Percentiles rank a stretch among this genome's conserved stretches.
These are phyloP conservation scores for Gilbertella persicaria DNA, from an alignment of 371 early-diverging fungal species.

Conservation along the genomic window DNA sequence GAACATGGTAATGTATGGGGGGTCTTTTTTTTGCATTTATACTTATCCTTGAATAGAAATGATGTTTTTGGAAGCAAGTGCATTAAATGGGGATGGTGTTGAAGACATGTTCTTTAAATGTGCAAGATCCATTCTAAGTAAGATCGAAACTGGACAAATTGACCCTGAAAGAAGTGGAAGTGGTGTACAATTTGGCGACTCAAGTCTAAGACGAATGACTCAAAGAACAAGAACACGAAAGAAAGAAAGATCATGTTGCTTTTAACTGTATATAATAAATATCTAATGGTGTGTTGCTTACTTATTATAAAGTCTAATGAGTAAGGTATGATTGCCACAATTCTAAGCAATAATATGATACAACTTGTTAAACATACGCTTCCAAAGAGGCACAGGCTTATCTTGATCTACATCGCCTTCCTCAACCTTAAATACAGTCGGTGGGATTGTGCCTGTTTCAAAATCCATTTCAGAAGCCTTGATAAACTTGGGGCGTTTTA, in stretches of 20 bases:
- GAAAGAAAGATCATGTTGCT: slow-evolving; percentile 60
- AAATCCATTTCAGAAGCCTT: slow-evolving; percentile 36
- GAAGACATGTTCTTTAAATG: slow-evolving; percentile 66
- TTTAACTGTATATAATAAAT: slow-evolving; percentile 11
- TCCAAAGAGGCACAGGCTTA: slow-evolving; percentile 22
- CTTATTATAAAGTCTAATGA: no score
- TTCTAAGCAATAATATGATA: slow-evolving; percentile 22
- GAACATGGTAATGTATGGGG: slow-evolving; percentile 50
- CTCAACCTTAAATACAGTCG: slow-evolving; percentile 11
- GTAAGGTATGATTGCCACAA: background rate
- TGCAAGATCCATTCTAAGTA: slow-evolving; percentile 60
- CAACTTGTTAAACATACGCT: slow-evolving; percentile 9
- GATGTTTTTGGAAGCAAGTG: slow-evolving; percentile 67
- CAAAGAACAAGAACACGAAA: slow-evolving; percentile 57
- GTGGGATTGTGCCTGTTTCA: slow-evolving; percentile 30
- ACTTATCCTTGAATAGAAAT: slow-evolving; percentile 55
- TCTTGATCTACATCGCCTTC: slow-evolving; percentile 15
- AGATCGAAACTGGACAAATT: slow-evolving; percentile 66
- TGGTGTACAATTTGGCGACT: slow-evolving; percentile 66
- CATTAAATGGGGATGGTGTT: slow-evolving; percentile 61
- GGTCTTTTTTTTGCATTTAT: background rate
- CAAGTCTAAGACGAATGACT: slow-evolving; percentile 61
- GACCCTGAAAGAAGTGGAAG: slow-evolving; percentile 66
- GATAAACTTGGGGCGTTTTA: slow-evolving; percentile 23
- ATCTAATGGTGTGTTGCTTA: background rate